Conservation (phyloP, 78 protist genomes). For the Dictyostelium brefeldianum region DNA sequence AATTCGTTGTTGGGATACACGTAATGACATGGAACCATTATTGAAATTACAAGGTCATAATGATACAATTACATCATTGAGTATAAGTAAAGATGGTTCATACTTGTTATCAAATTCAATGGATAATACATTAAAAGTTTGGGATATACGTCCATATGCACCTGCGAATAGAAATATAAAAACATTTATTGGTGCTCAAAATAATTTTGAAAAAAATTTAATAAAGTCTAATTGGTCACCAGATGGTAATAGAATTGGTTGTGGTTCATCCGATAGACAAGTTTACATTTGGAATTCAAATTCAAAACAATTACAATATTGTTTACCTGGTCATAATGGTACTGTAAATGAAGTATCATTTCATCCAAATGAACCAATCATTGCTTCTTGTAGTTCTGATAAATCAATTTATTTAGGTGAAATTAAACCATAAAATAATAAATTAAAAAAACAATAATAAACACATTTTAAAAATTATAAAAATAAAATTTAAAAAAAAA, state of each 20-base stretch:
- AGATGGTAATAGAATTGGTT: slow-evolving; percentile 75
- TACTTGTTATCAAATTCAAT: slow-evolving; percentile 87
- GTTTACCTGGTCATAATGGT: slow-evolving; percentile 93
- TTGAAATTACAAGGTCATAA: slow-evolving; percentile 81
- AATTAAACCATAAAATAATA: slow-evolving; percentile 53
- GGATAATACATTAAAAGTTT: slow-evolving; percentile 87
- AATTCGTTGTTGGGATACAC: slow-evolving; percentile 85
- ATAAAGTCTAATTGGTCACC: slow-evolving; percentile 90
- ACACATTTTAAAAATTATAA: background rate
- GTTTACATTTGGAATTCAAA: slow-evolving; percentile 90
- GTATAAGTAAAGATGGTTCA: slow-evolving; percentile 87
- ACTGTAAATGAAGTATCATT: slow-evolving; percentile 90
- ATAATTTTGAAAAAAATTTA: slow-evolving; percentile 88
- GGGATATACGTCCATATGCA: slow-evolving; percentile 87
- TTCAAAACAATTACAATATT: slow-evolving; percentile 67
- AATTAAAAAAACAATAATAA: background rate
- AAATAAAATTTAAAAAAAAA: background rate
- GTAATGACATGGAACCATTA: slow-evolving; percentile 62
- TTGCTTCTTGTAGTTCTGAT: slow-evolving; percentile 84
- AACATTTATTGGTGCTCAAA: slow-evolving; percentile 80
- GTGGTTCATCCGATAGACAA: slow-evolving; percentile 89
- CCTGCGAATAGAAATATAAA: slow-evolving; percentile 73
- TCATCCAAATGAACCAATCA: slow-evolving; percentile 94
- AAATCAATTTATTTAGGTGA: slow-evolving; percentile 89
- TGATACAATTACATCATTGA: slow-evolving; percentile 87